Conservation (phyloP, 169 alveolate genomes). For the Plasmodium coatneyi region DNA sequence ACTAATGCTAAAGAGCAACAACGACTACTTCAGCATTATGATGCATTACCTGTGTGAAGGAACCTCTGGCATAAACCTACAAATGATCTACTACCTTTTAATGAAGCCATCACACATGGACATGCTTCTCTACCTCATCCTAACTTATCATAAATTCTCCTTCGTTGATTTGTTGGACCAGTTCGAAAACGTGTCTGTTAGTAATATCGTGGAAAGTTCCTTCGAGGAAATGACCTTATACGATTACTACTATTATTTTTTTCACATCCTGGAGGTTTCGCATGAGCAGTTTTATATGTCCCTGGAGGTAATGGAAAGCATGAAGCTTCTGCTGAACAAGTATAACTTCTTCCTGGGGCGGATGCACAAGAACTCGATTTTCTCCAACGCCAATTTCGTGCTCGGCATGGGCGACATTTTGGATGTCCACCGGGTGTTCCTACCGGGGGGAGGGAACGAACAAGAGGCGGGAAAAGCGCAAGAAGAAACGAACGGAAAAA, state of each 20-base stretch:
- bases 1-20: constrained; percentile 29
- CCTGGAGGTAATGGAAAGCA: constrained; percentile 35
- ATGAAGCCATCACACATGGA: constrained; percentile 71
- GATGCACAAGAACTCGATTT: constrained; percentile 64
- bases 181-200: constrained; percentile 25
- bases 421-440: not conserved
- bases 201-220: constrained; percentile 45
- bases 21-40: constrained; percentile 71
- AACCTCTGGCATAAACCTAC: not conserved
- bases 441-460: not conserved
- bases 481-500: not conserved
- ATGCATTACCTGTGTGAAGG: constrained; percentile 68
- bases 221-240: constrained; percentile 56
- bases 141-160: constrained; percentile 52
- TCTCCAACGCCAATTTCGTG: constrained; percentile 51
- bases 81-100: constrained; percentile 23
- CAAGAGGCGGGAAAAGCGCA: not conserved
- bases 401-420: constrained; percentile 63
- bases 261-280: constrained; percentile 44
- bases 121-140: constrained; percentile 35
- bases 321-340: constrained; percentile 30
- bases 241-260: constrained; percentile 56
- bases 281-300: constrained; percentile 72
- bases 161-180: constrained; percentile 52
- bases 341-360: constrained; percentile 44